Evolutionary conservation across 768 basidiomycete genomes (phyloP), one percentile per base, ranked within the genome.

Genomic region (Gymnopilus junonius): DNA sequence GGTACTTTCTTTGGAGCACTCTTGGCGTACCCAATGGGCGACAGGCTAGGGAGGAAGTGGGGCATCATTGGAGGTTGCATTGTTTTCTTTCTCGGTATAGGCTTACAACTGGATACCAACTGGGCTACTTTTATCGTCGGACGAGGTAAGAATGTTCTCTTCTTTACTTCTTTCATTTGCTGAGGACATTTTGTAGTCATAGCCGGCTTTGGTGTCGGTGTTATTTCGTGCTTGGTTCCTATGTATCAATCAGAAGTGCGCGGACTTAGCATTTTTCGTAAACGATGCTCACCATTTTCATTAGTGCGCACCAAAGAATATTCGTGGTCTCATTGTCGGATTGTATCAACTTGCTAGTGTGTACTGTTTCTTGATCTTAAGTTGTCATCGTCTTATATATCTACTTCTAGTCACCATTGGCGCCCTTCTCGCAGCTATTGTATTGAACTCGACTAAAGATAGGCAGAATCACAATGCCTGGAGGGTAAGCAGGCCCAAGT

Each of bases 1-100:
- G 93, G 93, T 58, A 94, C 92, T 27, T 93, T 94, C 83, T 89
- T 92, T 64, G 92, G 88, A 71, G 86, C 87, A n/a, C 80, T 92
- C 23, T 59, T 78, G 17, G 77, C 75, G 17, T 79, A 68, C 46
- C 77, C 76, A 15, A 67, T 76, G 62, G 87, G 68, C 50, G 79
- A 75, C 71, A 63, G 58, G 63, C 58, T 63, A 40, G 91, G 91
- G 3, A 81, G 91, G 20, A 79, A 78, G 67, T 75, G 74, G 74
- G 88, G 89, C 43, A 88, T 93, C 77, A 76, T 85, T 55, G 42
- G 83, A 6, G 88, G 84, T 3, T 90, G 90, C 70, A 62, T 79
- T 59, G 65, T 86, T 35, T 93, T 91, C 81, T 74, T 68, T 50
- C 58, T 87, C 48, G 92, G 92, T 75, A 81, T 88, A 45, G 79